These are phyloP conservation scores for Ilex asprella DNA, from an alignment of 257 asterid species.

Conservation along the genomic window DNA sequence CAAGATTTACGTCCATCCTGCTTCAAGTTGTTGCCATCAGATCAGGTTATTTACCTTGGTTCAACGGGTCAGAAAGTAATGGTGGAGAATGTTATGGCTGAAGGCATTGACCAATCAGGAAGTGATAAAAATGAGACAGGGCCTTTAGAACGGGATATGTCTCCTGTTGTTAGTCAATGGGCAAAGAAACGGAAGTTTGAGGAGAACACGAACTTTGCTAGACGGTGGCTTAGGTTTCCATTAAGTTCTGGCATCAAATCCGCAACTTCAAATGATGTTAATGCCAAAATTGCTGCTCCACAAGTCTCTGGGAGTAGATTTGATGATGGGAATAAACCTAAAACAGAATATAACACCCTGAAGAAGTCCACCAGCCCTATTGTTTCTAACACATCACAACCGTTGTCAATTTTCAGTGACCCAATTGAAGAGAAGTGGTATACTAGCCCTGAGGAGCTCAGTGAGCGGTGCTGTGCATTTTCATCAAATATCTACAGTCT, in stretches of 20 bases:
- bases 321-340: slow-evolving; percentile 23
- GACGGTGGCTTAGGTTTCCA: slow-evolving; percentile 62
- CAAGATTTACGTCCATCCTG: slow-evolving; percentile 70
- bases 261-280: slow-evolving; percentile 21
- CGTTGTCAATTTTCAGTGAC: slow-evolving; percentile 26
- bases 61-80: slow-evolving; percentile 28
- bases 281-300: slow-evolving; percentile 14
- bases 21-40: slow-evolving; percentile 56
- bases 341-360: slow-evolving; percentile 23
- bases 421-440: slow-evolving; percentile 76
- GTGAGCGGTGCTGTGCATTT: slow-evolving; percentile 43
- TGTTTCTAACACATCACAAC: slow-evolving; percentile 32
- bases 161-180: slow-evolving; percentile 26
- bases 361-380: slow-evolving; percentile 20
- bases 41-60: slow-evolving; percentile 53
- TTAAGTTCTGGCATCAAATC: slow-evolving; percentile 37
- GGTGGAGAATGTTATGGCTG: slow-evolving; percentile 28
- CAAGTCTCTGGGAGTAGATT: slow-evolving; percentile 28
- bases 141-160: slow-evolving; percentile 28
- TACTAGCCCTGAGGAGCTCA: slow-evolving; percentile 66
- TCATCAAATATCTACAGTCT: slow-evolving; percentile 78
- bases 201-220: slow-evolving; percentile 27
- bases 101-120: slow-evolving; percentile 27
- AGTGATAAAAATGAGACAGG: slow-evolving; percentile 37
- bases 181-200: slow-evolving; percentile 51